Percentiles rank a stretch among this genome's conserved stretches.
phyloP scores from a whole-genome alignment of 352 stramenopile species.

The Pelagophyceae sp. region DNA sequence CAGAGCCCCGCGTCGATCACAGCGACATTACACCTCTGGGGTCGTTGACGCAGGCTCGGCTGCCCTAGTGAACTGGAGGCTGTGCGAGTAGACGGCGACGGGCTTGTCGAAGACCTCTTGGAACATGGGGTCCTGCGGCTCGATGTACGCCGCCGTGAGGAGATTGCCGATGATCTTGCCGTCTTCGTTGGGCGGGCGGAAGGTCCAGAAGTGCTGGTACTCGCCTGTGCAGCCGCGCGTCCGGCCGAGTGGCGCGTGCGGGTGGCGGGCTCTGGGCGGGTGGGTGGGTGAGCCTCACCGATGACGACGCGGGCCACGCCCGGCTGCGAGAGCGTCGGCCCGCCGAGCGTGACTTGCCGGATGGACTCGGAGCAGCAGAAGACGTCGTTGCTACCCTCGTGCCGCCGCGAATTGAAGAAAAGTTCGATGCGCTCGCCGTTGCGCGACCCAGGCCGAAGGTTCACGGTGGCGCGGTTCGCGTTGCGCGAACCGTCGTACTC shows the following conservation, averaged over 20 bases:
- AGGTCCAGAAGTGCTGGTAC: conserved; percentile 28
- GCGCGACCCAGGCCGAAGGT: background rate
- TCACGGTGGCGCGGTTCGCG: conserved; percentile 18
- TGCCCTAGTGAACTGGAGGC: background rate
- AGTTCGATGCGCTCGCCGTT: conserved; percentile 27
- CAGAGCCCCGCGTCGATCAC: too few species aligned
- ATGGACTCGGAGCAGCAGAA: conserved; percentile 19
- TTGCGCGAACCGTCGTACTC: conserved; percentile 16
- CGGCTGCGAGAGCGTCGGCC: conserved; percentile 12
- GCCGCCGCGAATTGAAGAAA: conserved; percentile 19
- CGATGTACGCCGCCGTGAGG: conserved; percentile 23
- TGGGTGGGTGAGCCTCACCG: too few species aligned
- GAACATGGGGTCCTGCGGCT: conserved; percentile 17
- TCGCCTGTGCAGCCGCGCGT: too few species aligned
- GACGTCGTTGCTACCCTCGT: background rate
- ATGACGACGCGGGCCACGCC: conserved; percentile 19
- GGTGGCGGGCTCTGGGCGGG: too few species aligned
- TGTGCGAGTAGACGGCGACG: conserved; percentile 24
- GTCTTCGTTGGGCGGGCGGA: background rate
- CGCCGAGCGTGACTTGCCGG: conserved; percentile 21
- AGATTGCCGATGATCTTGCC: conserved; percentile 6
- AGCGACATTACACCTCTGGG: too few species aligned
- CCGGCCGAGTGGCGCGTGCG: too few species aligned
- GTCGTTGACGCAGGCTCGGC: too few species aligned
- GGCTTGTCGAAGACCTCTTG: conserved; percentile 16